Evolutionary conservation across 2,329 filamentous ascomycete genomes (phyloP).

Genomic region (Exserohilum rostratum): DNA sequence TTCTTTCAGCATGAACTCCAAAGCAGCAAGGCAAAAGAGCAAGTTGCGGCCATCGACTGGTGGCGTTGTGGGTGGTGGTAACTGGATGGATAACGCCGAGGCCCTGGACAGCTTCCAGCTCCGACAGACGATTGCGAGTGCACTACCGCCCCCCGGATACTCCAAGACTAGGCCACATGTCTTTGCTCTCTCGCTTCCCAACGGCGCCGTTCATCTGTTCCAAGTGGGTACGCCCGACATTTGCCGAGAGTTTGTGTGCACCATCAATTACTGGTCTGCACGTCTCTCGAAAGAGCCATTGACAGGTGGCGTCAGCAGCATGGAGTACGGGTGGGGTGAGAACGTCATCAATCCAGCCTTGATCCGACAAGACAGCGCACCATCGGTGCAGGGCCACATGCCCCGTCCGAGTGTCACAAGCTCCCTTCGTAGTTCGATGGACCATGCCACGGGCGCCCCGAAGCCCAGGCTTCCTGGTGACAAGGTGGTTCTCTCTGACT

Average conservation of each 20-base stretch:
- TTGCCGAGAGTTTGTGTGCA: slow-evolving; percentile 89
- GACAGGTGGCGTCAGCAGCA: slow-evolving; percentile 90
- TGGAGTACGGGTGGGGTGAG: slow-evolving; percentile 97
- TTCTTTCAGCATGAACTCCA: slow-evolving; percentile 80
- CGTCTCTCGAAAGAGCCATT: slow-evolving; percentile 92
- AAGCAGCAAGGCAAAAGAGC: slow-evolving; percentile 72
- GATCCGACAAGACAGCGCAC: slow-evolving; percentile 50
- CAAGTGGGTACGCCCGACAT: slow-evolving; percentile 96
- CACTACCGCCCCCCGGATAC: slow-evolving; percentile 88
- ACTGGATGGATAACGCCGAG: slow-evolving; percentile 97
- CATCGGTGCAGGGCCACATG: slow-evolving; percentile 41
- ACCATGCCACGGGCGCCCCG: slow-evolving; percentile 61
- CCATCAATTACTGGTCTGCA: slow-evolving; percentile 97
- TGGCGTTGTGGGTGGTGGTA: slow-evolving; percentile 86
- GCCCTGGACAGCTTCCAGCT: slow-evolving; percentile 86
- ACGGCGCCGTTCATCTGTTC: slow-evolving; percentile 95
- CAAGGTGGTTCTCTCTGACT: slow-evolving; percentile 81
- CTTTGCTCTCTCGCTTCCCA: slow-evolving; percentile 90
- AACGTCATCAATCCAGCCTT: slow-evolving; percentile 68
- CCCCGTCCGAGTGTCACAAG: slow-evolving; percentile 63
- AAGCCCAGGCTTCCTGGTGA: slow-evolving; percentile 80
- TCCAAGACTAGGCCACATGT: slow-evolving; percentile 89
- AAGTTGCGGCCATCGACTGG: slow-evolving; percentile 63
- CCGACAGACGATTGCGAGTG: slow-evolving; percentile 88
- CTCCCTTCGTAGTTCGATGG: slow-evolving; percentile 65